phyloP scores from a whole-genome alignment of 1,284 basidiomycete genomes.

The Irpex rosettiformis region DNA sequence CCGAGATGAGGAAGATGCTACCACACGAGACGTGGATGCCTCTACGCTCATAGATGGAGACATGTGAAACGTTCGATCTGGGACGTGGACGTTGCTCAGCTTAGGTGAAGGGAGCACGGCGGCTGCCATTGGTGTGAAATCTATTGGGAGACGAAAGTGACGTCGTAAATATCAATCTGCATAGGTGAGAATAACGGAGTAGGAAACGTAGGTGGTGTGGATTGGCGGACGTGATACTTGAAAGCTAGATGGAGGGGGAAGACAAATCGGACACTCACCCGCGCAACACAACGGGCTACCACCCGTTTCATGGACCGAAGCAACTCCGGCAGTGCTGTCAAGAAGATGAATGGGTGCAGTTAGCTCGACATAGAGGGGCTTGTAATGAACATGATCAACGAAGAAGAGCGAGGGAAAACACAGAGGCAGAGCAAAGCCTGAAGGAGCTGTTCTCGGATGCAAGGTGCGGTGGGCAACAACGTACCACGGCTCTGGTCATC shows the following conservation, averaged over 20 bases:
- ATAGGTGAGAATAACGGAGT: background rate
- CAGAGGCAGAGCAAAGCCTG: background rate
- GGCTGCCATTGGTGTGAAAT: conserved; percentile 40
- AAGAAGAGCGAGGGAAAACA: background rate
- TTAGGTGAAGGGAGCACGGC: conserved; percentile 38
- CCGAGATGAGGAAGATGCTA: conserved; percentile 42
- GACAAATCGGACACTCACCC: conserved; percentile 2
- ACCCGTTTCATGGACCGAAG: conserved; percentile 4
- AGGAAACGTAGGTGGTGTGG: background rate
- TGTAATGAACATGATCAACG: background rate
- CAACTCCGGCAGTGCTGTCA: conserved; percentile 10
- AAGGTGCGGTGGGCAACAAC: conserved; percentile 3
- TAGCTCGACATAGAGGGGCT: conserved; percentile 1
- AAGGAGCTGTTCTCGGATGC: background rate
- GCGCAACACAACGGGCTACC: conserved; percentile 1
- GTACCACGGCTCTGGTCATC: conserved; percentile 8
- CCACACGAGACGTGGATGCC: conserved; percentile 29
- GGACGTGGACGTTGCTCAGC: conserved; percentile 35
- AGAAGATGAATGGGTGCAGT: conserved; percentile 1
- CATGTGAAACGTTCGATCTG: conserved; percentile 47
- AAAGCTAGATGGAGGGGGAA: conserved; percentile 2
- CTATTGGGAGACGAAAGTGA: conserved; percentile 3
- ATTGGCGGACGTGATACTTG: conserved; percentile 3
- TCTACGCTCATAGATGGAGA: conserved; percentile 38
- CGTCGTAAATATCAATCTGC: conserved; percentile 4